Percentiles rank a stretch among this genome's conserved stretches.
Evolutionary conservation across 495 filamentous ascomycete genomes (phyloP).

Genomic region (Neurospora africana): DNA sequence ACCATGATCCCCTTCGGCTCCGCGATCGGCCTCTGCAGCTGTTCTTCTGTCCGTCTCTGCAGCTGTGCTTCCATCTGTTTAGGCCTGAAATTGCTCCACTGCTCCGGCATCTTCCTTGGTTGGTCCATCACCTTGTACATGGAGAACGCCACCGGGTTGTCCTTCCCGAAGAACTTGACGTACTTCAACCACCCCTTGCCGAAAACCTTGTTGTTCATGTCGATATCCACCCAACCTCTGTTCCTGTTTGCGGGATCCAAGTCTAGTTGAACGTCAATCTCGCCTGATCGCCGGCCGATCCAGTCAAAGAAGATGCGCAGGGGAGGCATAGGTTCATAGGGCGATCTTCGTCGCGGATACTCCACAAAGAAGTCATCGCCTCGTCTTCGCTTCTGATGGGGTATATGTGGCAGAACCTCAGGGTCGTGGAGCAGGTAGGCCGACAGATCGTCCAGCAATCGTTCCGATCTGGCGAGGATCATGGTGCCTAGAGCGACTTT

Average conservation of each 20-base stretch:
- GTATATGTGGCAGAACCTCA: neutral
- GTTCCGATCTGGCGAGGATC: neutral
- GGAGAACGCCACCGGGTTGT: neutral
- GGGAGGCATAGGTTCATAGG: neutral
- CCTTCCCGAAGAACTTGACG: neutral
- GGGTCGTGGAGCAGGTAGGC: neutral
- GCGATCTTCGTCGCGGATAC: neutral
- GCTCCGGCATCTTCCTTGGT: neutral
- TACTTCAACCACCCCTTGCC: neutral
- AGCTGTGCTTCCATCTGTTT: neutral
- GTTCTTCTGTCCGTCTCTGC: neutral
- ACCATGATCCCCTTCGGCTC: neutral
- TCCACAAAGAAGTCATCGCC: neutral
- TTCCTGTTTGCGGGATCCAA: neutral
- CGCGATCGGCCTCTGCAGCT: neutral
- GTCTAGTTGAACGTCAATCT: neutral
- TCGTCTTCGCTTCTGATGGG: neutral
- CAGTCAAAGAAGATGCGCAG: neutral
- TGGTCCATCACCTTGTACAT: neutral
- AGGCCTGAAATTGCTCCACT: neutral
- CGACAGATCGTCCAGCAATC: neutral
- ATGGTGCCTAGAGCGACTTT: neutral
- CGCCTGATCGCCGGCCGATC: neutral
- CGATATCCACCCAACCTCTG: neutral
- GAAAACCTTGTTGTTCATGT: neutral